Percentiles rank a stretch among this genome's conserved stretches.
Conservation (phyloP, 441 rosid species). For the Erodium texanum region DNA sequence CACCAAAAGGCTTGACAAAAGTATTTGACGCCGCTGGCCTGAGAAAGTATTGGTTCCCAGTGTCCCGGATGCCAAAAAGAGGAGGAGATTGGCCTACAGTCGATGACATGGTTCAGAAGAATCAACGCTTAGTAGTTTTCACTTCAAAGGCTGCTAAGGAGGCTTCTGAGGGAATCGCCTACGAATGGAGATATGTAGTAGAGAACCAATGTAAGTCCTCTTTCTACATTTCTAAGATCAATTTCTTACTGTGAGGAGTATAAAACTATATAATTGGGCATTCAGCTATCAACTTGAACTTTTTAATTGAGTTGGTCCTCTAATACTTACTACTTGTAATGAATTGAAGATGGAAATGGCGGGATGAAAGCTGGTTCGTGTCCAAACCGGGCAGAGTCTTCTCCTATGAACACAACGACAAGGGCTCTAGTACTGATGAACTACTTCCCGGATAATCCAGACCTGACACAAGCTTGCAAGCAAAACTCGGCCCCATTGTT, state of each 20-base stretch:
- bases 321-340: neutral
- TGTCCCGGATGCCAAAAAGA: slow-evolving; percentile 46
- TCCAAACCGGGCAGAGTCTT: slow-evolving; percentile 47
- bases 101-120: slow-evolving; percentile 40
- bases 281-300: too few relatives aligned
- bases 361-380: slow-evolving; percentile 50
- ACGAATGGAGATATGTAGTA: slow-evolving; percentile 53
- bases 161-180: slow-evolving; percentile 55
- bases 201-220: slow-evolving; percentile 57
- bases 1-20: slow-evolving; percentile 43
- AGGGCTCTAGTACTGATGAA: slow-evolving; percentile 49
- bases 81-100: slow-evolving; percentile 55
- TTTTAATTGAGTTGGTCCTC: too few relatives aligned
- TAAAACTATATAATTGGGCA: too few relatives aligned
- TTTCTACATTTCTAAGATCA: too few relatives aligned
- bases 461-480: slow-evolving; percentile 40
- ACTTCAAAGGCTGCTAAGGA: slow-evolving; percentile 50
- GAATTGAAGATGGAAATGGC: slow-evolving; percentile 43
- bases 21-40: slow-evolving; percentile 49
- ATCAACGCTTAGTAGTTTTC: slow-evolving; percentile 52
- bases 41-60: slow-evolving; percentile 52
- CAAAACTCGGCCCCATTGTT: slow-evolving; percentile 51
- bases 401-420: slow-evolving; percentile 34
- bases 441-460: slow-evolving; percentile 43
- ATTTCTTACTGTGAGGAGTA: too few relatives aligned